Base-by-base conservation (phyloP, 805 yeast genomes). In the Candida pini region DNA sequence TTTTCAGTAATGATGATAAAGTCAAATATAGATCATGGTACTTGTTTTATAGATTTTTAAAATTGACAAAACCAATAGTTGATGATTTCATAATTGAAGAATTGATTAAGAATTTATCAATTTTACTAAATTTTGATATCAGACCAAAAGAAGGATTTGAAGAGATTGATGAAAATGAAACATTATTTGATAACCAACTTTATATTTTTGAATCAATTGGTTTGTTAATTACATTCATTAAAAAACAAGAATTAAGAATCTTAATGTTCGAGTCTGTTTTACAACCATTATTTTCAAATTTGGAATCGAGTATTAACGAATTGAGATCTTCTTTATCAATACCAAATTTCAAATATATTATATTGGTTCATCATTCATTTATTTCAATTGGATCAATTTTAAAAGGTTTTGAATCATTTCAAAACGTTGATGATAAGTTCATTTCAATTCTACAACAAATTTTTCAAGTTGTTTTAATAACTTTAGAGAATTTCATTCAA, bases 21-120 rank as follows among this genome's bases (percentile, higher is more conserved):
- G 96, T 89, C 4, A 78, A 88, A 49, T 68, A 76, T 36, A 78
- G 97, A 56, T 72, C 94, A 27, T 92, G 97, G 96, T 90, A 86
- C 56, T 65, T 89, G 43, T 86, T 90, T 48, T 80, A 80, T 51
- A 73, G 95, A 55, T 84, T 89, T 50, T 70, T 88, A 41, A 86
- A 82, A 53, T 64, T 81, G 30, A 80, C 90, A 2, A 81, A 78
- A 51, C 87, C 88, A 24, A 63, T 72, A 31, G 60, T 78, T 26
- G 71, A 78, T 20, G 71, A 66, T 30, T 58, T 46, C 36, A 60
- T 66, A 37, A 66, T 74, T 49, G 79, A 72, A 26, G 76, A 72
- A 42, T 68, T 83, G 22, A 69, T 89, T 20, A 57, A 69, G 32
- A 71, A 72, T 42, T 66, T 89, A 30, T 67, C 81, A 20, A 76